These are phyloP conservation scores for thale cress (Arabidopsis thaliana) DNA, from an alignment of 345 rosid genomes.

Conservation along the genomic window TAIR10.1 NC_003076.8:2207501-2208000, in stretches of 20 bases:
- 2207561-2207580: conserved; percentile 55
- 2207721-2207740: conserved; percentile 84
- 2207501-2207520: conserved; percentile 79
- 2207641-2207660: conserved; percentile 95
- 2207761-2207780: conserved; percentile 92
- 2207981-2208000: conserved; percentile 53
- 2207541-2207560: conserved; percentile 81
- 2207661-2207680: conserved; percentile 79
- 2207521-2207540: conserved; percentile 86
- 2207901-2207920: conserved; percentile 58
- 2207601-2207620: background rate
- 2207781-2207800: conserved; percentile 69
- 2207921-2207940: conserved; percentile 3
- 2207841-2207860: conserved; percentile 88
- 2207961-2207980: background rate
- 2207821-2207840: conserved; percentile 90
- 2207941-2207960: background rate
- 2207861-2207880: conserved; percentile 85
- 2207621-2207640: background rate
- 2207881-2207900: conserved; percentile 91
- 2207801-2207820: conserved; percentile 86
- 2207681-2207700: conserved; percentile 85
- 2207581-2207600: background rate
- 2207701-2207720: conserved; percentile 87
- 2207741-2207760: conserved; percentile 98